Percentiles rank a stretch among this genome's conserved stretches.
Conservation (phyloP, 768 basidiomycete species). For the Gloeopeniophorella convolvens region DNA sequence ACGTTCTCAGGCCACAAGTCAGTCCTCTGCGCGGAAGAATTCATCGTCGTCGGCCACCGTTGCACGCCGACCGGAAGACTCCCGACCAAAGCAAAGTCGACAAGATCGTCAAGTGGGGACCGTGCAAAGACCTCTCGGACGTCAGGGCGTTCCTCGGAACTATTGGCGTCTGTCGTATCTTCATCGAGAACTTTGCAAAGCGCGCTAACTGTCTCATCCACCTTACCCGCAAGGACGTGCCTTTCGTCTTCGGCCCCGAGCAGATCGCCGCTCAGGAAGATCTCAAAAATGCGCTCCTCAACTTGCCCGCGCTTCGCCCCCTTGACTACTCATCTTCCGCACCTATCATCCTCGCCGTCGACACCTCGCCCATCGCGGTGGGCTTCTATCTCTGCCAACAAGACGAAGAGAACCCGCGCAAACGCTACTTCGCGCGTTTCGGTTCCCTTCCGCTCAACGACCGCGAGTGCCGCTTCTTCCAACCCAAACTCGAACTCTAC, state of each 20-base stretch:
- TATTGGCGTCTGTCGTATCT: slow-evolving; percentile 18
- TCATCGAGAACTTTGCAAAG: slow-evolving; percentile 23
- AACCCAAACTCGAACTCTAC: slow-evolving; percentile 27
- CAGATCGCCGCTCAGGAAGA: slow-evolving; percentile 15
- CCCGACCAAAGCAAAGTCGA: slow-evolving; percentile 25
- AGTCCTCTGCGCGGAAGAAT: slow-evolving; percentile 24
- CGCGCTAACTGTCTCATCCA: slow-evolving; percentile 17
- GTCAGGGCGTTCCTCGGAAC: slow-evolving; percentile 26
- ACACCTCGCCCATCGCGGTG: slow-evolving; percentile 24
- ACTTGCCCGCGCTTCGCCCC: not conserved
- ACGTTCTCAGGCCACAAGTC: slow-evolving; percentile 35
- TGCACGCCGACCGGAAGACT: slow-evolving; percentile 31
- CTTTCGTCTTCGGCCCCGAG: slow-evolving; percentile 19
- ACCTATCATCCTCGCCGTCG: slow-evolving; percentile 24
- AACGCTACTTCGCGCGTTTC: slow-evolving; percentile 28
- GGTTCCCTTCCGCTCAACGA: slow-evolving; percentile 35
- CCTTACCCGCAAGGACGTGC: slow-evolving; percentile 21
- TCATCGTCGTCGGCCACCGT: slow-evolving; percentile 32
- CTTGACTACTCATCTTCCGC: slow-evolving; percentile 22
- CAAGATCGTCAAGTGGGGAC: slow-evolving; percentile 26
- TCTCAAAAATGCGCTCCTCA: slow-evolving; percentile 9
- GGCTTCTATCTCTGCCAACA: slow-evolving; percentile 27
- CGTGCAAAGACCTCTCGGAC: slow-evolving; percentile 18
- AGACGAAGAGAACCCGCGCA: slow-evolving; percentile 13
- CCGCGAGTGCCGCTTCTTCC: slow-evolving; percentile 19